A percentile compares a stretch with the other conserved stretches of the same genome.
These are phyloP conservation scores for Lepidium aucheri DNA, from an alignment of 345 rosid genomes.

Conservation along the genomic window DNA sequence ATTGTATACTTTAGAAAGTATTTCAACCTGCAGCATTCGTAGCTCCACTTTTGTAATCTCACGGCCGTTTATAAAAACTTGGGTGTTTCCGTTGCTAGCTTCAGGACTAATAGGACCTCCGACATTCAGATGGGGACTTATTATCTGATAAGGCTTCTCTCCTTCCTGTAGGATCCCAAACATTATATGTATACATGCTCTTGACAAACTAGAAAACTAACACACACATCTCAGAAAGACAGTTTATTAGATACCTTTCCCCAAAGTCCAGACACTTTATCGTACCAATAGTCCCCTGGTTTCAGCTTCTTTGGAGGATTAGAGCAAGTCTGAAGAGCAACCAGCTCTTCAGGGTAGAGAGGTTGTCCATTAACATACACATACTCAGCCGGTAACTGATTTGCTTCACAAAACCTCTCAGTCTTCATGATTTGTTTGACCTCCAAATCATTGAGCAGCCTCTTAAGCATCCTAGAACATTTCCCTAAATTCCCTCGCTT, in stretches of 20 bases:
- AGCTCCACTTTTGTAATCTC: slow-evolving; percentile 94
- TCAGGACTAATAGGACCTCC: slow-evolving; percentile 71
- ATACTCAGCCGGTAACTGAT: slow-evolving; percentile 88
- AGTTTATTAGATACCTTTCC: slow-evolving; percentile 69
- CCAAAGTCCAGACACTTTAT: slow-evolving; percentile 98
- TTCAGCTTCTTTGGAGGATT: slow-evolving; percentile 91
- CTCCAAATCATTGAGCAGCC: slow-evolving; percentile 84
- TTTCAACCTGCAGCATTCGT: slow-evolving; percentile 87
- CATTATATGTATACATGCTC: slow-evolving; percentile 22
- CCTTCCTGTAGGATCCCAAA: slow-evolving; percentile 67
- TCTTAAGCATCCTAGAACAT: slow-evolving; percentile 91
- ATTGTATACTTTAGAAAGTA: not conserved
- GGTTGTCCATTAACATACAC: slow-evolving; percentile 75
- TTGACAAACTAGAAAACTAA: slow-evolving; percentile 6
- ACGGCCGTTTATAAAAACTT: slow-evolving; percentile 86
- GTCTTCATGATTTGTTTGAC: slow-evolving; percentile 90
- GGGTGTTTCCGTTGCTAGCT: slow-evolving; percentile 95
- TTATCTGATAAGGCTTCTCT: slow-evolving; percentile 82
- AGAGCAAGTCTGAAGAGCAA: slow-evolving; percentile 63
- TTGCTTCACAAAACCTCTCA: slow-evolving; percentile 83
- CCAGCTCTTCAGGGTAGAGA: slow-evolving; percentile 74
- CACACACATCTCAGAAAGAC: not conserved
- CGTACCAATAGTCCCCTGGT: slow-evolving; percentile 98
- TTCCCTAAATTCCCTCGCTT: slow-evolving; percentile 73
- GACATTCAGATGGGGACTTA: slow-evolving; percentile 86